Base-by-base conservation (phyloP, 768 basidiomycete genomes). In the Pulveroboletus ravenelii region DNA sequence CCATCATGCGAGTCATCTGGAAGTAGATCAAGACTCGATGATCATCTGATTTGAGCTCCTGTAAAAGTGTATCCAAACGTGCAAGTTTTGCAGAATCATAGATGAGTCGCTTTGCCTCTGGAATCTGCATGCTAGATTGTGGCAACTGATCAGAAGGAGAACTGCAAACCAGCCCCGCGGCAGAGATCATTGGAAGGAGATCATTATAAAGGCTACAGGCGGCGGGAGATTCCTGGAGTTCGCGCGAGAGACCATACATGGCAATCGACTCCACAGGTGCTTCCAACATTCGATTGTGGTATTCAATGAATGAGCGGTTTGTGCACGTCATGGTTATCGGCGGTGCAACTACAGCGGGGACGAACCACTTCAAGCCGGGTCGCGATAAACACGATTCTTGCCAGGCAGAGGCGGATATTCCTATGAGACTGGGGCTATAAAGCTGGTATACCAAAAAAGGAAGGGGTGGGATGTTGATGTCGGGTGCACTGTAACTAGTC, bases 1-100 rank as follows among this genome's bases (percentile, higher is more conserved):
- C 94, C 86, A 99, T 96, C 96, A 98, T 99, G 52, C 87, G 82
- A 12, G 95, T 98, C 96, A 99, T 99, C 70, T 99, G 96, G 84
- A 97, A 98, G 72, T 98, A 99, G 17, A 99, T 78, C 60, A 99
- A 71, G 13, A 95, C 92, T 41, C 93, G 85, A 69, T 99, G 96
- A 54, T 94, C 94, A 1, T 85, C 88, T 32, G 82, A 78, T 71
- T 96, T 98, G 50, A 99, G 82, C 61, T 95, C 90, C 53, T 90
- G 87, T 8, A 99, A 75, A n/a, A 99, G 73, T 18, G 77, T 62
- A 67, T 99, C 96, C 42, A 99, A 77, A 27, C 89, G 81, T 35
- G 93, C 91, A 31, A 99, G 82, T 70, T 99, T 99, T 34, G 89
- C 95, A 25, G 95, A 97, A 67, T 99, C 95, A 55, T 90, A 93